Base-by-base conservation (phyloP, 148 eudicot genomes). In the Heliosperma pusillum region DNA sequence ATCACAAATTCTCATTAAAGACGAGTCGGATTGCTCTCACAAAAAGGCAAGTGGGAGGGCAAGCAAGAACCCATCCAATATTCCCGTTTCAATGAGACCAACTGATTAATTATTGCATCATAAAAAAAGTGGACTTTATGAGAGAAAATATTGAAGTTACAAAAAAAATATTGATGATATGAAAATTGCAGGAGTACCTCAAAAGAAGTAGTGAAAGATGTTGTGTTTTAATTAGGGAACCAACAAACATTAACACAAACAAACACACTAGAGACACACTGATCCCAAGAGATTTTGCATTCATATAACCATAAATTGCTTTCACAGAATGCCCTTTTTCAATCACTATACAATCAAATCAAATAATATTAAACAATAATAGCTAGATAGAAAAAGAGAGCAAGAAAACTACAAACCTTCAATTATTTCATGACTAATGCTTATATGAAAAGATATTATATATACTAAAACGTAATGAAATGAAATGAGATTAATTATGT, bases 231-330 rank as follows among this genome's bases (percentile, higher is more conserved):
- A 76, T 74, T 66, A 63, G 86, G 86, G 79, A 83, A 75, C 86
- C 77, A 76, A 67, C 66, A 61, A 70, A 70, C 77, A 63, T 71
- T 62, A 62, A 24, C 15, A 64, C 68, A n/a, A 27, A 40, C 69
- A 33, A 0, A 40, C 5, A 78, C 73, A 65, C 77, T 76, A 84
- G 73, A 75, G 83, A 82, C 85, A 82, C 82, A 80, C 87, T 82
- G 80, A 82, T 85, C 87, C 87, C 87, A 85, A 85, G 83, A 85
- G 83, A 82, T 85, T 78, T 84, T 68, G 79, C 71, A 79, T 44
- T 33, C 40, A 33, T 33, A 66, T 19, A 64, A 64, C 44, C 66
- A 62, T 24, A 75, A 22, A 45, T 61, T 66, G 57, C 60, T 29
- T 64, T 58, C 71, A 56, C 42, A 65, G 63, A 71, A 76, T 1